Base-by-base conservation (phyloP, 164 flowering plant genomes). In the Protea cynaroides region DNA sequence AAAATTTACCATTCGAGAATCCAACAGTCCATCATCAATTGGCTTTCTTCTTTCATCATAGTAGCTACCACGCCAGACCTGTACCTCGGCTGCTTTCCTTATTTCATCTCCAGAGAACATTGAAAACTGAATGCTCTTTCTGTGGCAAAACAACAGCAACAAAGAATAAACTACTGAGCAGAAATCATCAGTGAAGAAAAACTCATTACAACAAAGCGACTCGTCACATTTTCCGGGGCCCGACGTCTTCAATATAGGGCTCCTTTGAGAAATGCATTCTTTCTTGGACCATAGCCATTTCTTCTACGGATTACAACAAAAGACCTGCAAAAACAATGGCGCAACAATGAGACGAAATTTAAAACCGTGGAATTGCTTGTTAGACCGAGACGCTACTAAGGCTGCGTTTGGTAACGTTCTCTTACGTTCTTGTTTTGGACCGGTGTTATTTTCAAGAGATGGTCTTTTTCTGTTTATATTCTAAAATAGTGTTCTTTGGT, bases 171-270 rank as follows among this genome's bases (percentile, higher is more conserved):
- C 52, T n/a, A 0, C 43, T 22, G 57, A 37, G 54, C 36, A 59
- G 34, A 12, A 12, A 22, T 25, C 23, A 12, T n/a, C 6, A 57
- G 36, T 46, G 8, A 37, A 29, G 43, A 8, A 9, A 50, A 65
- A 24, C 43, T 8, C 1, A 47, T 9, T 22, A 29, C 7, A 21
- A 18, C 9, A 43, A 19, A 21, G 19, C n/a, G 3, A 49, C 3
- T 15, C 17, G 78, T 56, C 29, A 92, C 97, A 92, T 85, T 75
- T 68, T 82, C 5, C 82, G 84, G 2, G 86, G 86, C 2, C 86
- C 96, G 1, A 79, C 84, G 56, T 89, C 90, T 61, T 92, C 97
- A 46, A 86, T 62, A 67, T 75, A 92, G 6, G 92, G 96, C 50
- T 85, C 72, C 66, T 92, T 92, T 0, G 97, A 87, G 81, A 79